Evolutionary conservation across 192 early-diverging fungal genomes (phyloP).

Genomic region (Radiomyces spectabilis): DNA sequence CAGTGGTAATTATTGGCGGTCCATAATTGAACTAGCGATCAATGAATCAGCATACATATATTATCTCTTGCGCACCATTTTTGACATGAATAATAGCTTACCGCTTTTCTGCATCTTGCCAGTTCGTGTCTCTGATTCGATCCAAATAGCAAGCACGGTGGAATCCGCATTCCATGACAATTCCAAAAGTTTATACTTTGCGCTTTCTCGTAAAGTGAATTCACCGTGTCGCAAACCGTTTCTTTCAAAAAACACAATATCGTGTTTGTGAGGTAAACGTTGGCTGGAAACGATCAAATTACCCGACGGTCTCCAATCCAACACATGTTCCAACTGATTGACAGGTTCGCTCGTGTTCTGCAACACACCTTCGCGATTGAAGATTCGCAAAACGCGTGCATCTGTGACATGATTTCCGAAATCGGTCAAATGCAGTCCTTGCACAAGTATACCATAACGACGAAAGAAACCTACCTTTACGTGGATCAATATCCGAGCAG

Average conservation of each 20-base stretch:
- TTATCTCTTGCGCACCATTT: neutral
- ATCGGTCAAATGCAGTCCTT: too few relatives aligned
- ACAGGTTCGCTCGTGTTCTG: conserved; percentile 77
- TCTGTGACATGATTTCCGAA: conserved; percentile 30
- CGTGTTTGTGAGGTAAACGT: conserved; percentile 66
- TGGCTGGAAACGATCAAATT: conserved; percentile 80
- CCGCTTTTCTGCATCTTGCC: conserved; percentile 10
- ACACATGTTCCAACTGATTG: conserved; percentile 62
- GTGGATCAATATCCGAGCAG: conserved; percentile 59
- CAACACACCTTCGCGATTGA: conserved; percentile 80
- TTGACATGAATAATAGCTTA: conserved; percentile 6
- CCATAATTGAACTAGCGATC: conserved; percentile 76
- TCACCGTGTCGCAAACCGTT: conserved; percentile 94
- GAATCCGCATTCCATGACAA: conserved; percentile 88
- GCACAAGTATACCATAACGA: too few relatives aligned
- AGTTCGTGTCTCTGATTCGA: conserved; percentile 24
- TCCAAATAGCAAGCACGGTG: conserved; percentile 71
- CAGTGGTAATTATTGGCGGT: conserved; percentile 92
- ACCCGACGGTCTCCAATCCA: conserved; percentile 82
- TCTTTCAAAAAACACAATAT: conserved; percentile 90
- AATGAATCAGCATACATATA: neutral
- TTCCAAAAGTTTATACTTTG: conserved; percentile 39
- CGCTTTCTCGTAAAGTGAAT: conserved; percentile 65
- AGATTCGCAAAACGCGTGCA: conserved; percentile 65
- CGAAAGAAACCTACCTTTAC: conserved; percentile 31